Evolutionary conservation across 1,139 yeast species (phyloP), one percentile per base, ranked within the genome.

Genomic region (Tardiomyces blankii): DNA sequence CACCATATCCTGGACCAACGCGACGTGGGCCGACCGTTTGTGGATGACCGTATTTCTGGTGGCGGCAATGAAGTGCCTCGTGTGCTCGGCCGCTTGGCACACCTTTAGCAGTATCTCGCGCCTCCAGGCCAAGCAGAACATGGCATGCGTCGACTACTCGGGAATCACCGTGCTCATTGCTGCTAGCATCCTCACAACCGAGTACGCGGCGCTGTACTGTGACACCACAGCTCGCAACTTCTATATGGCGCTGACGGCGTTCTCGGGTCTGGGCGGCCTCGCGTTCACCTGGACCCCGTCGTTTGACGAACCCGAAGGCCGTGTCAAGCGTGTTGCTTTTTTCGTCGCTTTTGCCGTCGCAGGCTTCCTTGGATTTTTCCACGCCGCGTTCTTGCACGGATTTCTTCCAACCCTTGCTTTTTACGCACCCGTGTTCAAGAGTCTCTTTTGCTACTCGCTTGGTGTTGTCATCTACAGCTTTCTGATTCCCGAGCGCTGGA

Each of bases 81-180:
- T 77, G 4, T 82, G 91, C 45, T 86, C 96, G 0, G 78, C 82
- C 3, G 69, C 82, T 27, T 91, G 97, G 97, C 98, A 91, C 65
- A 85, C 96, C 1, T 89, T 87, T 63, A 78, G 84, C 48, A 82
- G 88, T 51, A 83, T 88, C 54, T 80, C 93, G 18, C 74, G 75
- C 47, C 66, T 82, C 43, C 66, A 73, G 23, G 65, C 80, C 48
- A 74, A 95, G 60, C 73, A 80, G 51, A 75, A 77, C 48, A 86
- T 85, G 65, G 96, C 96, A 0, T 91, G 98, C 64, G 80, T 89
- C 42, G 98, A 91, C 66, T 91, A 91, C 63, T 83, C 95, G 8
- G 98, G 98, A 1, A 91, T 91, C 54, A 87, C 96, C 0, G 75
- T 88, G 12, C 69, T 91, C 51, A 88, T 91, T 54, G 83, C 96